A percentile compares a stretch with the other conserved stretches of the same genome.
Evolutionary conservation across 768 basidiomycete genomes (phyloP).

Genomic region (Lactarius deliciosus): DNA sequence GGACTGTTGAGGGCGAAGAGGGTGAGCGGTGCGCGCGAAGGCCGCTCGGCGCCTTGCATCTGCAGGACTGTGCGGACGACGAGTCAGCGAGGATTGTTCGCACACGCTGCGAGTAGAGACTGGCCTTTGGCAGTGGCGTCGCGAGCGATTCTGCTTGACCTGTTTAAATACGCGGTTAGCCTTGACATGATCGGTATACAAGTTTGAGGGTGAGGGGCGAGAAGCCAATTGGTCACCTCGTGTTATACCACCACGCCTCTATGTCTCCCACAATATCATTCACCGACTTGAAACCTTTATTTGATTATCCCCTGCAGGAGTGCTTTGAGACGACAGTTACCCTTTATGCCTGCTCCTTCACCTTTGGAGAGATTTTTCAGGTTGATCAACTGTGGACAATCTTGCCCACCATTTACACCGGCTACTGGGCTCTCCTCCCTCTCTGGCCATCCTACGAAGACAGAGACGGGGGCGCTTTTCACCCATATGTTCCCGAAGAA

Average conservation of each 20-base stretch:
- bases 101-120: background rate
- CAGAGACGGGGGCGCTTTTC: conserved; percentile 44
- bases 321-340: conserved; percentile 47
- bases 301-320: conserved; percentile 62
- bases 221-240: background rate
- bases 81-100: background rate
- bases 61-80: conserved; percentile 51
- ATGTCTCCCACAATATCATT: background rate
- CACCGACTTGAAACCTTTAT: background rate
- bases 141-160: conserved; percentile 41
- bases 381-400: conserved; percentile 80
- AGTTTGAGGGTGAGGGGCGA: background rate
- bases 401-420: conserved; percentile 79
- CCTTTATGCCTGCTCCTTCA: conserved; percentile 58
- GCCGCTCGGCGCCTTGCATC: conserved; percentile 74
- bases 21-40: conserved; percentile 58
- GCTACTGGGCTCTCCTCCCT: conserved; percentile 78
- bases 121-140: conserved; percentile 38
- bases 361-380: conserved; percentile 80
- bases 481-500: conserved; percentile 55
- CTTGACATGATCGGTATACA: conserved; percentile 31
- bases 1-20: conserved; percentile 64
- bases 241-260: background rate
- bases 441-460: conserved; percentile 42
- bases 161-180: conserved; percentile 38